Conservation (phyloP, 176 grass and related monocot genomes). For the Themeda triandra region DNA sequence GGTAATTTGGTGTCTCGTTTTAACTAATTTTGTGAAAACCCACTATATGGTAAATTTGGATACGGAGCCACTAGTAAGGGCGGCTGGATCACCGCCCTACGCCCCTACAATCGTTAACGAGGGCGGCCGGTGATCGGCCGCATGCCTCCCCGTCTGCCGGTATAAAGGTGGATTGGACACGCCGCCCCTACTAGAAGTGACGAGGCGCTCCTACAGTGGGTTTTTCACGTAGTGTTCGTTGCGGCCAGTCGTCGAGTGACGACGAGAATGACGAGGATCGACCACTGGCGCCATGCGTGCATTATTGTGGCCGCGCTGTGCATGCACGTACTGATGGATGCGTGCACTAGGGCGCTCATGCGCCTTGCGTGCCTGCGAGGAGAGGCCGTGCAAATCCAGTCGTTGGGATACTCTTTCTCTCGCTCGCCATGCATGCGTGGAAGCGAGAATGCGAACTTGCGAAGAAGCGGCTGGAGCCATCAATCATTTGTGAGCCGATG, state of each 20-base stretch:
- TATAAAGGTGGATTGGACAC: too few relatives aligned
- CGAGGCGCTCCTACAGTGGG: too few relatives aligned
- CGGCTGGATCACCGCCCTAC: too few relatives aligned
- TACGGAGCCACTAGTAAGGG: too few relatives aligned
- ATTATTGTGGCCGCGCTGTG: neutral
- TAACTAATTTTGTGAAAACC: too few relatives aligned
- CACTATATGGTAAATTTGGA: too few relatives aligned
- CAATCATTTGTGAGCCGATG: neutral
- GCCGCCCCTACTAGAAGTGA: too few relatives aligned
- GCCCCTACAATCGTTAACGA: too few relatives aligned
- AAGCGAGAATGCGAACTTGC: neutral
- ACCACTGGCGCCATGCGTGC: neutral
- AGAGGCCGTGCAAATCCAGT: constrained; percentile 28
- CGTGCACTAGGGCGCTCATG: constrained; percentile 16
- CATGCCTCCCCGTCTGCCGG: too few relatives aligned
- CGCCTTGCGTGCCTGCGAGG: constrained; percentile 2
- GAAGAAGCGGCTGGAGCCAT: neutral
- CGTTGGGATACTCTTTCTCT: constrained; percentile 37
- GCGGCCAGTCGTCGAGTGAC: neutral
- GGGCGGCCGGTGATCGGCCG: too few relatives aligned
- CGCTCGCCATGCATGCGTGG: neutral
- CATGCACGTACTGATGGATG: neutral
- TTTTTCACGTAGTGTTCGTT: too few relatives aligned
- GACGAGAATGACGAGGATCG: neutral
- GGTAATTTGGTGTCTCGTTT: too few relatives aligned